Base-by-base conservation (phyloP, 495 filamentous ascomycete species). In the Halenospora varia region DNA sequence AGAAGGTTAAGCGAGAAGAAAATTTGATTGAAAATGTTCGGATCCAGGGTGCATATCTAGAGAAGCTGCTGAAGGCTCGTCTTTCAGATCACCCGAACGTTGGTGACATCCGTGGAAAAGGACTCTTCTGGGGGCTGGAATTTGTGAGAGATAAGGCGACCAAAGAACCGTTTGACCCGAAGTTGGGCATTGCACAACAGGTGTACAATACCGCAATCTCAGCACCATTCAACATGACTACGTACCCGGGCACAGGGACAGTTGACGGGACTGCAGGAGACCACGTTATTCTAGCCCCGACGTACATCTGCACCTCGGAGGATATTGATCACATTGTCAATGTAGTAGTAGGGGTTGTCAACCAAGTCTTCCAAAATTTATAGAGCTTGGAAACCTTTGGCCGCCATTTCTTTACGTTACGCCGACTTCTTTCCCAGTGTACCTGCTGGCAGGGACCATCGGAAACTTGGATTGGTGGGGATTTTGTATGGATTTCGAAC, bases 261-360 rank as follows among this genome's bases (percentile, higher is more conserved):
- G 81, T 76, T 0, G 87, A 90, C 64, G 88, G 88, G 0, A 66
- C 77, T 25, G 69, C 62, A 2, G 90, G 89, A 1, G 92, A 96
- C 63, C 87, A 92, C 72, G 70, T 92, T 13, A 72, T 95, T 26
- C 61, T 96, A 53, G 80, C 87, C 19, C 91, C 92, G 2, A 78
- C 90, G 0, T 95, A 87, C 69, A 92, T 80, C 55, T 74, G 88
- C 45, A 81, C 79, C 0, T 68, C 67, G 26, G 77, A 81, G 10
- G 86, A 88, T 25, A 77, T 90, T 52, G 80, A 85, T 59, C 71
- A 70, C 48, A 84, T 89, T 50, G 76, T 83, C 26, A 66, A 76
- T 19, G 69, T 63, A 3, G 70, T 79, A 3, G 70, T 73, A 70
- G 55, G 56, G 53, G 39, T 65, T 42, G 42, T 67, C 17, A 25